Percentiles rank a stretch among this genome's conserved stretches.
Conservation (phyloP, 2,329 filamentous ascomycete species). For the Cercospora zeina region DNA sequence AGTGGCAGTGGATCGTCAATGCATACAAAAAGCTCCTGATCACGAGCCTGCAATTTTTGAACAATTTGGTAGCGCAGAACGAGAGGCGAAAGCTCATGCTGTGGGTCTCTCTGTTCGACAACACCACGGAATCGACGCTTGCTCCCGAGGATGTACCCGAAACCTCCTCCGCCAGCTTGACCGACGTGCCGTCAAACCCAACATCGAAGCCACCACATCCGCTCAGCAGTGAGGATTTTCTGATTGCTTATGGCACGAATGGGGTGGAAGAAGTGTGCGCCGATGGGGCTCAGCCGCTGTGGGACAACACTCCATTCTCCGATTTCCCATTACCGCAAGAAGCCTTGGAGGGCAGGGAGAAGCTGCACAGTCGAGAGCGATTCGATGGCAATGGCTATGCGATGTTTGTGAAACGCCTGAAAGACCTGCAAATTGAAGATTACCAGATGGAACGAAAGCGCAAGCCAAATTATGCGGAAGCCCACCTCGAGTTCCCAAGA, state of each 20-base stretch:
- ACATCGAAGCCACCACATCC: constrained; percentile 33
- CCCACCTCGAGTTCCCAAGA: constrained; percentile 35
- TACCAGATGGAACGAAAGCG: constrained; percentile 33
- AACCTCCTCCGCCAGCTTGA: constrained; percentile 33
- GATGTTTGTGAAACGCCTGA: constrained; percentile 33
- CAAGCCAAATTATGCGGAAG: constrained; percentile 34
- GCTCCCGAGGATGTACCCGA: constrained; percentile 35
- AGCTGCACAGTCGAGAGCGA: constrained; percentile 14
- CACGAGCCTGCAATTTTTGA: constrained; percentile 65
- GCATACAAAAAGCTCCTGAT: constrained; percentile 66
- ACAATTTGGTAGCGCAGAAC: constrained; percentile 66
- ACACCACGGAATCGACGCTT: constrained; percentile 38
- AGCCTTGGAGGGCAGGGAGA: constrained; percentile 27
- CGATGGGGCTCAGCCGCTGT: constrained; percentile 29
- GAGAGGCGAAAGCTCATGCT: constrained; percentile 65
- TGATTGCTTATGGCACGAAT: constrained; percentile 37
- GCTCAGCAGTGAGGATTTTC: constrained; percentile 33
- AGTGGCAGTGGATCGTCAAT: constrained; percentile 66
- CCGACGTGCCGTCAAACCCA: constrained; percentile 36
- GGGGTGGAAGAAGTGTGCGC: constrained; percentile 27
- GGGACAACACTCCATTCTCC: constrained; percentile 29
- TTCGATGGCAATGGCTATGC: constrained; percentile 37
- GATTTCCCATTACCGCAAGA: constrained; percentile 31
- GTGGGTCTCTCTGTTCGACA: constrained; percentile 65
- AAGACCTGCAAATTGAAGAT: constrained; percentile 29